These are phyloP conservation scores for Boehmeria nivea DNA, from an alignment of 306 rosid genomes.

Conservation along the genomic window DNA sequence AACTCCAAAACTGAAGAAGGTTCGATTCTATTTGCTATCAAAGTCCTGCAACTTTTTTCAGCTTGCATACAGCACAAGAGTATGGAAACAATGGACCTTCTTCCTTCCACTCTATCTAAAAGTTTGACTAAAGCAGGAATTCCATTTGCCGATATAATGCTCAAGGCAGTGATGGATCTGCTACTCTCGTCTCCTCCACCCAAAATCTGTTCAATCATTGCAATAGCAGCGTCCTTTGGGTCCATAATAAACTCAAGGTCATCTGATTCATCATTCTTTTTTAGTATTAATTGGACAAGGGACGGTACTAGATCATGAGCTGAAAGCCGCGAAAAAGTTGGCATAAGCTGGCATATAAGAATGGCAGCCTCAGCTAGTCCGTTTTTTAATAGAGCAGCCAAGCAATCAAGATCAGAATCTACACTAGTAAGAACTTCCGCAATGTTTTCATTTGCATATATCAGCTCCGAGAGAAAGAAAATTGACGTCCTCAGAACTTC, in stretches of 20 bases:
- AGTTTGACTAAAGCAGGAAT: slow-evolving; percentile 56
- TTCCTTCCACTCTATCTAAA: slow-evolving; percentile 54
- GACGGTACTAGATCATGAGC: slow-evolving; percentile 67
- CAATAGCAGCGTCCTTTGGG: slow-evolving; percentile 69
- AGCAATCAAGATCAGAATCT: slow-evolving; percentile 82
- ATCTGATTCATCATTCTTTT: slow-evolving; percentile 47
- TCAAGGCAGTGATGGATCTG: slow-evolving; percentile 58
- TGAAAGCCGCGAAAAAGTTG: slow-evolving; percentile 57
- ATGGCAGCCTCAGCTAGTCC: slow-evolving; percentile 78
- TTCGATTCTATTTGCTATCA: slow-evolving; percentile 62
- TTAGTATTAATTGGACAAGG: slow-evolving; percentile 47
- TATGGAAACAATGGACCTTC: slow-evolving; percentile 61
- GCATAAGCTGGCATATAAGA: slow-evolving; percentile 74
- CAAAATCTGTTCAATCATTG: slow-evolving; percentile 66
- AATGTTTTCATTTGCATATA: slow-evolving; percentile 54
- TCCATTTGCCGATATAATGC: slow-evolving; percentile 64
- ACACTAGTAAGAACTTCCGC: slow-evolving; percentile 67
- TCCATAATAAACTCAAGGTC: slow-evolving; percentile 59
- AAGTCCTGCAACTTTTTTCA: slow-evolving; percentile 59
- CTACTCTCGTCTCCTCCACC: slow-evolving; percentile 74
- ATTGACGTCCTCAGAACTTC: slow-evolving; percentile 67
- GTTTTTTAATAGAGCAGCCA: slow-evolving; percentile 68
- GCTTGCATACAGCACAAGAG: slow-evolving; percentile 82
- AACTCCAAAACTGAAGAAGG: slow-evolving; percentile 61
- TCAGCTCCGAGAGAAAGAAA: slow-evolving; percentile 67